Conservation (phyloP, 2,329 filamentous ascomycete species). For the Aspergillus amoenus region DNA sequence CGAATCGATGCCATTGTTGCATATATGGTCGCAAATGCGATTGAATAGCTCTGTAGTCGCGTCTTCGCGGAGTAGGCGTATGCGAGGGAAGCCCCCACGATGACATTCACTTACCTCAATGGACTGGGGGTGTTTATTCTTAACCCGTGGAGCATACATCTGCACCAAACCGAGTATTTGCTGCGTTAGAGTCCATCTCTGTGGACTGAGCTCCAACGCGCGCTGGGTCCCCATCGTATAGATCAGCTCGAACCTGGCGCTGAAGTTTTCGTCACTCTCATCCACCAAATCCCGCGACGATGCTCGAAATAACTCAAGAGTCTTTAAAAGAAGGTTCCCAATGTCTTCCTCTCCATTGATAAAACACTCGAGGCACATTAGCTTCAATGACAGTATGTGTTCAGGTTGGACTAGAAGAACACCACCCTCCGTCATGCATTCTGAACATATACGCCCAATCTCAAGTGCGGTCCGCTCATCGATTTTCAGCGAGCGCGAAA, state of each 20-base stretch:
- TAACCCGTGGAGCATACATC: conserved; percentile 30
- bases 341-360: conserved; percentile 10
- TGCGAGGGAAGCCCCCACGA: conserved; percentile 47
- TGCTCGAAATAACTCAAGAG: conserved; percentile 13
- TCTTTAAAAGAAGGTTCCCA: conserved; percentile 11
- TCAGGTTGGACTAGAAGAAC: conserved; percentile 64
- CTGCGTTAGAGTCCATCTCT: conserved; percentile 59
- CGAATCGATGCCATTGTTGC: conserved; percentile 43
- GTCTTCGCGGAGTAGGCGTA: conserved; percentile 49
- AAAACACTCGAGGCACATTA: conserved; percentile 58
- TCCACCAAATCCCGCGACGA: conserved; percentile 58
- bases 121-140: conserved; percentile 32
- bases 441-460: conserved; percentile 42
- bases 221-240: conserved; percentile 60
- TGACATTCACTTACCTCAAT: conserved; percentile 44
- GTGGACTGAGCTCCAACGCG: conserved; percentile 52
- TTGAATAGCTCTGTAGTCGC: conserved; percentile 30
- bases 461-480: conserved; percentile 23
- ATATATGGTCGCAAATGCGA: conserved; percentile 39
- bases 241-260: conserved; percentile 60
- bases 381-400: conserved; percentile 62
- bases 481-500: conserved; percentile 49
- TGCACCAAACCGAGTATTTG: conserved; percentile 50
- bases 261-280: conserved; percentile 66
- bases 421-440: conserved; percentile 53